phyloP scores from a whole-genome alignment of 768 basidiomycete genomes.

The Termitomyces sp. region DNA sequence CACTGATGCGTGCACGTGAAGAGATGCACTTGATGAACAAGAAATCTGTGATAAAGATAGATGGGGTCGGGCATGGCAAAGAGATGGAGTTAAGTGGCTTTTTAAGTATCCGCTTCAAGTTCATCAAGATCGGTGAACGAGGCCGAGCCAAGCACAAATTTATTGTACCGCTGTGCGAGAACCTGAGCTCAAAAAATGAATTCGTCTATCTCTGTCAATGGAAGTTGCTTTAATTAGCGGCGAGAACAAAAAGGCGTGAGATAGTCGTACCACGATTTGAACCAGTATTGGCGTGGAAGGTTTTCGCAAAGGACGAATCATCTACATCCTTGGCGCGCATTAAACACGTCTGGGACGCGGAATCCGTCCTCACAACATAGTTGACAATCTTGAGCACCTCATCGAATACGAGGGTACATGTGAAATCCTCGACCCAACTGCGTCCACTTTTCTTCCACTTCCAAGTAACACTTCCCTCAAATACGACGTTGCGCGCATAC shows the following conservation, averaged over 20 bases:
- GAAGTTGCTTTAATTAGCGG: background rate
- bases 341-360: slow-evolving; percentile 36
- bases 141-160: slow-evolving; percentile 10
- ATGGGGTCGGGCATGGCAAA: background rate
- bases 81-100: background rate
- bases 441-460: slow-evolving; percentile 39
- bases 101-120: slow-evolving; percentile 1
- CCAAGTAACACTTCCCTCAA: slow-evolving; percentile 38
- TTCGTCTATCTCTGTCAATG: slow-evolving; percentile 1
- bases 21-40: background rate
- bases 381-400: slow-evolving; percentile 35
- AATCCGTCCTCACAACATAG: slow-evolving; percentile 36
- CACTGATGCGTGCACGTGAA: background rate
- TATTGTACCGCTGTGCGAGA: background rate
- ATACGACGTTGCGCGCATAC: slow-evolving; percentile 22
- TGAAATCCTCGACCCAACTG: slow-evolving; percentile 41
- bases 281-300: background rate
- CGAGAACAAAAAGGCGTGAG: background rate
- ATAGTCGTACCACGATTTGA: slow-evolving; percentile 5
- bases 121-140: slow-evolving; percentile 6
- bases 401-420: slow-evolving; percentile 40
- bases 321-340: slow-evolving; percentile 37
- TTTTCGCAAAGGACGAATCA: slow-evolving; percentile 20
- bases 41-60: background rate
- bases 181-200: background rate